Percentiles rank a stretch among this genome's conserved stretches.
phyloP scores from a whole-genome alignment of 2,329 filamentous ascomycete genomes.

The Verticillium longisporum region DNA sequence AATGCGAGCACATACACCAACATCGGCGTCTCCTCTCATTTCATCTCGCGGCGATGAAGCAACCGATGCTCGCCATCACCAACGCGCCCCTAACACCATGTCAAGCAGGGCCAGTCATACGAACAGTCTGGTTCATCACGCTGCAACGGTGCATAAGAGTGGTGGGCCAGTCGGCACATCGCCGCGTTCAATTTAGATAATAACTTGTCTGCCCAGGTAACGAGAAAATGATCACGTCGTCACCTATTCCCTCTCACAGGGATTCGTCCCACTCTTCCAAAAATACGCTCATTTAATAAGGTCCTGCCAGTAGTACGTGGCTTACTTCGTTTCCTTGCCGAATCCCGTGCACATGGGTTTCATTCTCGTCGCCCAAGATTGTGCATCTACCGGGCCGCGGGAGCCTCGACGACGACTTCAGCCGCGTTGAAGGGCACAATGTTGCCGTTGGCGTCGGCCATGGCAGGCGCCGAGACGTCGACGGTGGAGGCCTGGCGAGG shows the following conservation, averaged over 20 bases:
- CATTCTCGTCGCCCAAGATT: no score
- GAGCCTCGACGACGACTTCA: conserved; percentile 22
- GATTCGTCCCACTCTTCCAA: not conserved
- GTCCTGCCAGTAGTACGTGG: not conserved
- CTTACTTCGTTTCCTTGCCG: not conserved
- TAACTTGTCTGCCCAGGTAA: not conserved
- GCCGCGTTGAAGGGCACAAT: conserved; percentile 36
- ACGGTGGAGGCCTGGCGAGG: conserved; percentile 22
- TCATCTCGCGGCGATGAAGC: no score
- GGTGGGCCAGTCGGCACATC: not conserved
- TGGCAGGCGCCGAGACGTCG: conserved; percentile 33
- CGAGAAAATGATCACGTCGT: not conserved
- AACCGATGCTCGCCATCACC: not conserved
- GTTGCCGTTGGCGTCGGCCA: conserved; percentile 38
- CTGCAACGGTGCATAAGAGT: not conserved
- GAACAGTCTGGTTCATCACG: not conserved
- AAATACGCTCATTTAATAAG: not conserved
- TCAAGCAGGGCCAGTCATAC: not conserved
- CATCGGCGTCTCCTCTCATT: no score
- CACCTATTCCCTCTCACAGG: not conserved
- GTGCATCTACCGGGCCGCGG: not conserved
- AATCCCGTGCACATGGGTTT: no score
- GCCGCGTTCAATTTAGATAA: not conserved
- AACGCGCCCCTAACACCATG: not conserved
- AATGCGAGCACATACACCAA: no score